Percentiles rank a stretch among this genome's conserved stretches.
These are phyloP conservation scores for Styphnolobium japonicum DNA, from an alignment of 306 rosid species.

Conservation along the genomic window DNA sequence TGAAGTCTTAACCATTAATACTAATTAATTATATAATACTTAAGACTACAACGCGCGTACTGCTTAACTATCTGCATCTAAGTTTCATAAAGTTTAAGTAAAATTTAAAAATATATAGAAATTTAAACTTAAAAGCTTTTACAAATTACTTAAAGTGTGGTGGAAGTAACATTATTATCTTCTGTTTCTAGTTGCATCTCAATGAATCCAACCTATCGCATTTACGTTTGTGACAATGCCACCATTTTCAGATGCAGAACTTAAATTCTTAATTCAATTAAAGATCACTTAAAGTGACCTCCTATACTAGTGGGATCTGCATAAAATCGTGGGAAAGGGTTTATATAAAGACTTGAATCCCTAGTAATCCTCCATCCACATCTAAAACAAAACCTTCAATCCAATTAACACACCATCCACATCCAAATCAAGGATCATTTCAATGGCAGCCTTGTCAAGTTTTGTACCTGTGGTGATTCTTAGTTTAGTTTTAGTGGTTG, in stretches of 20 bases:
- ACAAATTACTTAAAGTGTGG: background rate
- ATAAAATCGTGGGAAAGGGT: background rate
- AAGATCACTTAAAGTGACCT: slow-evolving; percentile 27
- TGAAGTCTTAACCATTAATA: background rate
- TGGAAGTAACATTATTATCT: too few relatives aligned
- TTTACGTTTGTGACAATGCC: slow-evolving; percentile 10
- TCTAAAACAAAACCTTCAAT: background rate
- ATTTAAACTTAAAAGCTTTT: background rate
- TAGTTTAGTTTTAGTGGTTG: background rate
- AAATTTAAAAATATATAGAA: background rate
- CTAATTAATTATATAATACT: background rate
- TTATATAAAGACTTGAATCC: slow-evolving; percentile 29
- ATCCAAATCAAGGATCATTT: background rate
- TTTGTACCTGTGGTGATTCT: background rate
- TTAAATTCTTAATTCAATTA: background rate
- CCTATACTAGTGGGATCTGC: slow-evolving; percentile 15
- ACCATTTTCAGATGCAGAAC: slow-evolving; percentile 14
- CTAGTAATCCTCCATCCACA: background rate
- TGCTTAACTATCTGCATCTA: background rate
- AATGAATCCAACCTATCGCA: background rate
- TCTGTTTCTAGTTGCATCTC: background rate
- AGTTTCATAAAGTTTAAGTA: background rate
- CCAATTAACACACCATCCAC: background rate
- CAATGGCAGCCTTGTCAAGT: slow-evolving; percentile 20
- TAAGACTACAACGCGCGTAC: too few relatives aligned